Conservation (phyloP, 164 flowering plant genomes). For the Hamamelis virginiana region DNA sequence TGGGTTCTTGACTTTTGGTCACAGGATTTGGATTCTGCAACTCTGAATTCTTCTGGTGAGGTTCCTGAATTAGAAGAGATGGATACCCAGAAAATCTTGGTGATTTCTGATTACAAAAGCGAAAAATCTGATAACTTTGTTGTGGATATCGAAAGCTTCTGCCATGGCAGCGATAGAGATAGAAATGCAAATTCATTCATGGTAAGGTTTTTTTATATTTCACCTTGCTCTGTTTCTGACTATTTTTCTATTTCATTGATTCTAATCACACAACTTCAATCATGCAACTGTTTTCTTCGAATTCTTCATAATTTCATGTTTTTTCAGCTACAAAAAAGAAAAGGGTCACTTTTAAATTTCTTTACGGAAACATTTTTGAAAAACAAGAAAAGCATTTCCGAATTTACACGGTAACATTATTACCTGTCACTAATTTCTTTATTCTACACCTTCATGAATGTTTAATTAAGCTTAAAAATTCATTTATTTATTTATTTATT, state of each 20-base stretch:
- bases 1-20: neutral
- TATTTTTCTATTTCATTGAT: neutral
- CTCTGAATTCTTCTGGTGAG: slow-evolving; percentile 9
- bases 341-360: neutral
- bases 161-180: slow-evolving; percentile 33
- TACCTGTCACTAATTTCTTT: neutral
- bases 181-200: slow-evolving; percentile 37
- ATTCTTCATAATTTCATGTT: neutral
- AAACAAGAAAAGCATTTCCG: neutral
- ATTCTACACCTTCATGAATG: neutral
- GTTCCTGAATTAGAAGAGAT: slow-evolving; percentile 25
- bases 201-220: slow-evolving; percentile 30
- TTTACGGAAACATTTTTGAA: too few relatives aligned
- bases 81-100: slow-evolving; percentile 28
- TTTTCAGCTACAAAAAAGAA: too few relatives aligned
- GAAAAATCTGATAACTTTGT: slow-evolving; percentile 48
- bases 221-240: neutral
- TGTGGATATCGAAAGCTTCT: slow-evolving; percentile 55
- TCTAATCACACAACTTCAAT: neutral
- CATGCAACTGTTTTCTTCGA: neutral
- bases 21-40: slow-evolving; percentile 14
- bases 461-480: neutral
- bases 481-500: slow-evolving; percentile 1
- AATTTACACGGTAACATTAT: neutral
- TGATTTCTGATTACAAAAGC: slow-evolving; percentile 24